Evolutionary conservation across 2,329 filamentous ascomycete genomes (phyloP).

Genomic region (Stachybotrys elegans): DNA sequence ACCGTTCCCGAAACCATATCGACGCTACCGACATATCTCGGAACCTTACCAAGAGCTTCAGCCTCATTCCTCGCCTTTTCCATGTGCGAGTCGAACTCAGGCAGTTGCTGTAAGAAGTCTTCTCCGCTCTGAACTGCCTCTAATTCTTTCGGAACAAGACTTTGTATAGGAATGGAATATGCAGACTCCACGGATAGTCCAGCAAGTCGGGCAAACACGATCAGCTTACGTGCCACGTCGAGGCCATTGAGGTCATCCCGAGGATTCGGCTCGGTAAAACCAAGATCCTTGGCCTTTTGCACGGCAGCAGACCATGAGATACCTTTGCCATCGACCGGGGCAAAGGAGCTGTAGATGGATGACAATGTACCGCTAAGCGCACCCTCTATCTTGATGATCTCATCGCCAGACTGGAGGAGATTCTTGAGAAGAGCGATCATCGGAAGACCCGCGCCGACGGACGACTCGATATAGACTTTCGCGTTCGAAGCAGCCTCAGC

Average conservation of each 20-base stretch:
- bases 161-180: conserved; percentile 88
- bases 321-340: conserved; percentile 67
- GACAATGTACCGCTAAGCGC: conserved; percentile 98
- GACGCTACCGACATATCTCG: conserved; percentile 90
- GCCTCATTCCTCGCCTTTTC: conserved; percentile 81
- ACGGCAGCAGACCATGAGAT: conserved; percentile 91
- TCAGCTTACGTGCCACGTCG: conserved; percentile 92
- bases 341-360: conserved; percentile 97
- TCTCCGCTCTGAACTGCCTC: conserved; percentile 72
- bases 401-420: conserved; percentile 87
- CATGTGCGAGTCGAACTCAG: conserved; percentile 85
- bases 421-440: conserved; percentile 92
- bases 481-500: conserved; percentile 66
- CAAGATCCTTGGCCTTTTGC: conserved; percentile 83
- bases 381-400: conserved; percentile 88
- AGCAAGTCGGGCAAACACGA: conserved; percentile 82
- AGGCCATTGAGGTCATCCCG: conserved; percentile 82
- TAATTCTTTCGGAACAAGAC: conserved; percentile 82
- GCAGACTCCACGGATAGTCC: conserved; percentile 79
- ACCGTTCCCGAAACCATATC: conserved; percentile 76
- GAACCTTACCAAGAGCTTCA: conserved; percentile 81
- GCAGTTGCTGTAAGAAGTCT: conserved; percentile 78
- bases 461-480: conserved; percentile 91
- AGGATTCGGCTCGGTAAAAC: conserved; percentile 87
- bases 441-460: conserved; percentile 87